These are phyloP conservation scores for Canavalia gladiata DNA, from an alignment of 306 rosid genomes.

Conservation along the genomic window DNA sequence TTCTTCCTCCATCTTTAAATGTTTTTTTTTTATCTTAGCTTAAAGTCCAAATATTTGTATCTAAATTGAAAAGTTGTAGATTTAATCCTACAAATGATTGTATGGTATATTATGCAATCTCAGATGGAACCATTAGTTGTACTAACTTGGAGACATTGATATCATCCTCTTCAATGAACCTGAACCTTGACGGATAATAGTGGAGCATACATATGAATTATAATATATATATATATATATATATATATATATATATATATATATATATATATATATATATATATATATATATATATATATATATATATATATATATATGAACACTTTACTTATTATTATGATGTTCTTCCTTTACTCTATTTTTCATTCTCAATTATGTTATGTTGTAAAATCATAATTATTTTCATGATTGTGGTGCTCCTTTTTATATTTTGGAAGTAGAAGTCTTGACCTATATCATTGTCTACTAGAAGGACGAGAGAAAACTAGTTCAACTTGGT, in stretches of 20 bases:
- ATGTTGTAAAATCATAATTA: not conserved
- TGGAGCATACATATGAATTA: conserved; percentile 3
- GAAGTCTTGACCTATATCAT: not conserved
- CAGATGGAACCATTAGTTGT: conserved; percentile 87
- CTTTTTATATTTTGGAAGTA: not conserved
- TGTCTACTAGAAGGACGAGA: not conserved
- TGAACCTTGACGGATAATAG: conserved; percentile 94
- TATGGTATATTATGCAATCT: conserved; percentile 81
- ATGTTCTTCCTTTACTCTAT: conserved; percentile 4
- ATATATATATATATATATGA: not conserved
- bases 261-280: not conserved
- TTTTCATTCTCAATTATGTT: not conserved
- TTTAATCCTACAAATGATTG: conserved; percentile 80
- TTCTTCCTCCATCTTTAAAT: not conserved
- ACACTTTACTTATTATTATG: not conserved
- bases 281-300: conserved; percentile 19
- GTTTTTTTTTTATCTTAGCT: not conserved
- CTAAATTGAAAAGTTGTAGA: conserved; percentile 56
- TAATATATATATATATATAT: conserved; percentile 1
- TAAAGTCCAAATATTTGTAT: conserved; percentile 32
- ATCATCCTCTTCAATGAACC: conserved; percentile 70
- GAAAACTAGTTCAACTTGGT: not conserved
- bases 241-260: too few species aligned
- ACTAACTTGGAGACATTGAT: conserved; percentile 91
- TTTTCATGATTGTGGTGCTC: not conserved